Conservation (phyloP, 2,329 filamentous ascomycete species). For the Colletotrichum musicola region DNA sequence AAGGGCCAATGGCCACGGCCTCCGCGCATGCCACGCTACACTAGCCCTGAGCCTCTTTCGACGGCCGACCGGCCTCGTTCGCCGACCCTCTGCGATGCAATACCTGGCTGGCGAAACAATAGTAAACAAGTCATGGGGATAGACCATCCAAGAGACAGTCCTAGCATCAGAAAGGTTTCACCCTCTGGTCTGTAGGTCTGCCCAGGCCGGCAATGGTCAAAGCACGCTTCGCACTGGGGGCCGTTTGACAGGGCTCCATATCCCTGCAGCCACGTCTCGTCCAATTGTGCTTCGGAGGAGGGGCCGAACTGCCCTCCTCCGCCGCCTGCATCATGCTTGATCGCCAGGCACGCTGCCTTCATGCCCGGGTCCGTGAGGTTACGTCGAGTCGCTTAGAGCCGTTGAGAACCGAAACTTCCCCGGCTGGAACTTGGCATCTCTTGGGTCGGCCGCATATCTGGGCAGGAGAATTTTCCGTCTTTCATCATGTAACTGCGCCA, state of each 20-base stretch:
- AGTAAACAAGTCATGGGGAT: not conserved
- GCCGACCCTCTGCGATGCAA: not conserved
- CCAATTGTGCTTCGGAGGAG: constrained; percentile 15
- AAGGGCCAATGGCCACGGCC: too few relatives aligned
- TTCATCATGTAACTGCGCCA: constrained; percentile 10
- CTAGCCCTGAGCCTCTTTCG: constrained; percentile 6
- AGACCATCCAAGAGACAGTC: constrained; percentile 18
- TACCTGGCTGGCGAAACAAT: not conserved
- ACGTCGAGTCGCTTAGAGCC: constrained; percentile 14
- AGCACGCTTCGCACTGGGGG: constrained; percentile 26
- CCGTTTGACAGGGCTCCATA: constrained; percentile 24
- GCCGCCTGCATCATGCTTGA: constrained; percentile 6
- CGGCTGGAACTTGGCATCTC: not conserved
- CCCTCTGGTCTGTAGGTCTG: constrained; percentile 9
- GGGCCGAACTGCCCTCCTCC: constrained; percentile 8
- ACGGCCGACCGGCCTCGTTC: not conserved
- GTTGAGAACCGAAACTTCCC: not conserved
- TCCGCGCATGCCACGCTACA: not conserved
- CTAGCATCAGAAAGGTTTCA: constrained; percentile 38
- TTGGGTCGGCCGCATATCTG: not conserved
- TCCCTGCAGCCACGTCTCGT: constrained; percentile 24
- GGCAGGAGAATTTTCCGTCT: not conserved
- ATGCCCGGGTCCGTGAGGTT: constrained; percentile 19
- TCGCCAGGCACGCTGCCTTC: constrained; percentile 4
- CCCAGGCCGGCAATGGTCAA: constrained; percentile 27